Evolutionary conservation across 495 filamentous ascomycete genomes (phyloP), one percentile per base, ranked within the genome.

Genomic region (Stereocaulon alpinum): DNA sequence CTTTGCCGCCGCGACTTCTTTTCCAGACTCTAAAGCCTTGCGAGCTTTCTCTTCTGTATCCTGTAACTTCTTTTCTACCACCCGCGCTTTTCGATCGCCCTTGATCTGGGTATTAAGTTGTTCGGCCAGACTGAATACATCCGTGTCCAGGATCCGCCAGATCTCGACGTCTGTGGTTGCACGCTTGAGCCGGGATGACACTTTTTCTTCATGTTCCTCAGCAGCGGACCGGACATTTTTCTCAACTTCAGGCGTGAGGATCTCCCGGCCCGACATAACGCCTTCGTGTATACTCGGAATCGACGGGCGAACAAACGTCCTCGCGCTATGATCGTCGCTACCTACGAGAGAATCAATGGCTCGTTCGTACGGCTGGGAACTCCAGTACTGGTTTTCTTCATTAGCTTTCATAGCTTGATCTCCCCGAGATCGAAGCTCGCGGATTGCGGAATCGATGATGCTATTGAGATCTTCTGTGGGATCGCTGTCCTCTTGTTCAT

Each of bases 91-190:
- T 61, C 61, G 42, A 37, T 65, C 61, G 43, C 63, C n/a, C 43
- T 64, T 44, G 15, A 59, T 58, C 18, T 68, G 61, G 43, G 60
- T 65, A 37, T 72, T 71, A 29, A 81, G 60, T 59, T 76, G 76
- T 5, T 65, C 61, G 6, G 84, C 73, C 66, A 89, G 72, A 1
- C 78, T 74, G 65, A 89, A 89, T 20, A 94, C 84, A 54, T 87
- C 81, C 3, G 75, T 70, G 58, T 87, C 79, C 61, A 93, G 76
- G 0, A 89, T 71, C 4, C 80, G 71, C 90, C 89, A 94, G 10
- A 94, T 67, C 29, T 82, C 81, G 18, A 79, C 69, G 59, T 93
- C 89, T 0, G 82, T 82, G 50, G 72, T 68, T 10, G 81, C 80
- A 1, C 56, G 60, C 15, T 67, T 63, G 63, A 89, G 73, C 59